Evolutionary conservation across 2,329 filamentous ascomycete genomes (phyloP), one percentile per base, ranked within the genome.

Genomic region (Cryphonectria parasitica): DNA sequence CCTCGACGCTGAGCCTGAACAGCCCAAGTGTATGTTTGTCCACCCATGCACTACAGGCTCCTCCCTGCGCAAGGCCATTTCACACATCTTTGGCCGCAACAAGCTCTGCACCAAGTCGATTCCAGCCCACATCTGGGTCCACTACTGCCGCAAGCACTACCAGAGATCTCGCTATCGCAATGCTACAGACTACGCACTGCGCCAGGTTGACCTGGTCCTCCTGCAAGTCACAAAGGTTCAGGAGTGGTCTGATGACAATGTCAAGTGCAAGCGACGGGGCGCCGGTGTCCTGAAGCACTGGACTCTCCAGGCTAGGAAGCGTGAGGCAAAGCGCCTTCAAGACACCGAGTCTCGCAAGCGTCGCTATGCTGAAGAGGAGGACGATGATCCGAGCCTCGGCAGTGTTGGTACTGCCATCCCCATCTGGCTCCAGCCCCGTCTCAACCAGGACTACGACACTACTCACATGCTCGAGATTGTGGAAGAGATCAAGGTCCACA

Each of bases 41-140:
- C 78, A 82, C 1, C 82, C 87, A 72, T 91, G 89, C 76, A 84
- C 87, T 62, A 90, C 88, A 0, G 85, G 84, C 4, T 89, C 88
- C 6, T 85, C 88, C 69, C 86, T 86, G 34, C 88, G 93, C 64
- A 95, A 95, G 80, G 89, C 91, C 6, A 91, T 95, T 71, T 94
- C 91, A 0, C 92, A 96, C 76, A 87, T 95, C 69, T 95, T 95
- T 75, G 93, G 93, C 31, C 88, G 93, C 52, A 96, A 96, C 83
- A 96, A 96, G 80, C 84, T 87, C 10, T 91, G 89, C 76, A 96
- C 93, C 0, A 86, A 90, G 45, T 84, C 85, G 61, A 92, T 96
- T 64, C 91, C 91, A 0, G 81, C 87, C 7, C 80, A 87, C 31
- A 87, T 93, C 2, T 95, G 92, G 92, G 88, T 93, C 0, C 88